These are phyloP conservation scores for Ganoderma sp. DNA, from an alignment of 1,284 basidiomycete genomes.

Conservation along the genomic window DNA sequence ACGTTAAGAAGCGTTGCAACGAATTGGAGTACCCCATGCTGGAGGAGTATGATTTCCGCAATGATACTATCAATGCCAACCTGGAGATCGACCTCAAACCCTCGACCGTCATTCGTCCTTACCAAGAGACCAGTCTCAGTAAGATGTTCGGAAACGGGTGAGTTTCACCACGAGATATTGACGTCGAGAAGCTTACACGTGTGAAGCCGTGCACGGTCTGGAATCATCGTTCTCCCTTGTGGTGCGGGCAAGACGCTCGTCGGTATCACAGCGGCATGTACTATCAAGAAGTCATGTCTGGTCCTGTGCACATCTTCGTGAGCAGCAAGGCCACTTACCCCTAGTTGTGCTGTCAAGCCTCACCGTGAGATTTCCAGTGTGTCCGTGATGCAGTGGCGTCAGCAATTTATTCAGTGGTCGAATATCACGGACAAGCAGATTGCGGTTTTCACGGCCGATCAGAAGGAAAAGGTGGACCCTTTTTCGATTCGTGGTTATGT, in stretches of 20 bases:
- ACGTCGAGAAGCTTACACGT: slow-evolving; percentile 7
- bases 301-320: slow-evolving; percentile 97
- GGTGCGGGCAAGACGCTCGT: slow-evolving; percentile 99
- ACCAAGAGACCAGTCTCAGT: slow-evolving; percentile 95
- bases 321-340: slow-evolving; percentile 40
- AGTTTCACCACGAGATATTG: slow-evolving; percentile 30
- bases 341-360: background rate
- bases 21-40: slow-evolving; percentile 96
- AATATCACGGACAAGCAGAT: slow-evolving; percentile 96
- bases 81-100: slow-evolving; percentile 97
- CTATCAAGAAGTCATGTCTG: slow-evolving; percentile 99
- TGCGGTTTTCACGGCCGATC: slow-evolving; percentile 93
- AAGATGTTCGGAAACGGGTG: slow-evolving; percentile 99
- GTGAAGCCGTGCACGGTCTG: slow-evolving; percentile 88
- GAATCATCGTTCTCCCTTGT: slow-evolving; percentile 98
- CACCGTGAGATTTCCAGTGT: slow-evolving; percentile 62
- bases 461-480: slow-evolving; percentile 86
- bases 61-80: slow-evolving; percentile 93
- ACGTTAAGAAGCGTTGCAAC: slow-evolving; percentile 92
- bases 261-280: slow-evolving; percentile 98
- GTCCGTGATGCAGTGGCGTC: slow-evolving; percentile 97
- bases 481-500: slow-evolving; percentile 17
- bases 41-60: slow-evolving; percentile 97
- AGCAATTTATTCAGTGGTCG: slow-evolving; percentile 97
- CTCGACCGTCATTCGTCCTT: slow-evolving; percentile 93